Base-by-base conservation (phyloP, 2,329 filamentous ascomycete species). In the Epichloe typhina region DNA sequence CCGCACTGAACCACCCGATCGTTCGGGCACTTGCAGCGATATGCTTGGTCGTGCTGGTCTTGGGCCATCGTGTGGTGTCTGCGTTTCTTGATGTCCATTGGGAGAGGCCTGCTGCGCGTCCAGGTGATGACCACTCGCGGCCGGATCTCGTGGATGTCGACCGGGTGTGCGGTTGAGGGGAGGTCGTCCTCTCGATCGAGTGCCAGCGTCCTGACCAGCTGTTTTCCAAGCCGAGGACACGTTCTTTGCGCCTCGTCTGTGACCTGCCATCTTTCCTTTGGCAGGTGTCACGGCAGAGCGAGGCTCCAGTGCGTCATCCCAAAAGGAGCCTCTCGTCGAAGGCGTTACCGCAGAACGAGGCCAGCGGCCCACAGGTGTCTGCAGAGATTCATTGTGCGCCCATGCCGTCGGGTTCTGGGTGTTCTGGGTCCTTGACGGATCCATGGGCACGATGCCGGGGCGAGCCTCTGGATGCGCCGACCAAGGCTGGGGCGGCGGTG, bases 141-240 rank as follows among this genome's bases (percentile, higher is more conserved):
- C 15, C 17, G 39, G 35, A 35, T 39, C 40, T 5, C 21, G 41
- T 33, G 46, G 41, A 15, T 46, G 46, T 12, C 39, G 40, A 31
- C 21, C n/a, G 0, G 75, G 73, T 53, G 59, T 64, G 53, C 58
- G 70, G 58, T 84, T 86, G 51, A 82, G 85, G 0, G 88, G 87
- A 41, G 90, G 90, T 53, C 90, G 75, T 6, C 90, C 89, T 56
- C 89, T 75, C 13, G 85, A 74, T 64, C 90, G 94, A 2, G 84
- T 83, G 3, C 75, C 79, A 1, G 78, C 70, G 12, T 80, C 73
- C 39, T 75, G 72, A 15, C 78, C 78, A 52, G 76, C 79, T 55
- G 80, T 80, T 50, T 84, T 81, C 90, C 90, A 96, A 1, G 90
- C 90, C 9, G 89, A 95, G 1, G 89, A 95, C 0, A 95, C 88